Conservation (phyloP, 2,329 filamentous ascomycete species). For the Aspergillaceae sp. region DNA sequence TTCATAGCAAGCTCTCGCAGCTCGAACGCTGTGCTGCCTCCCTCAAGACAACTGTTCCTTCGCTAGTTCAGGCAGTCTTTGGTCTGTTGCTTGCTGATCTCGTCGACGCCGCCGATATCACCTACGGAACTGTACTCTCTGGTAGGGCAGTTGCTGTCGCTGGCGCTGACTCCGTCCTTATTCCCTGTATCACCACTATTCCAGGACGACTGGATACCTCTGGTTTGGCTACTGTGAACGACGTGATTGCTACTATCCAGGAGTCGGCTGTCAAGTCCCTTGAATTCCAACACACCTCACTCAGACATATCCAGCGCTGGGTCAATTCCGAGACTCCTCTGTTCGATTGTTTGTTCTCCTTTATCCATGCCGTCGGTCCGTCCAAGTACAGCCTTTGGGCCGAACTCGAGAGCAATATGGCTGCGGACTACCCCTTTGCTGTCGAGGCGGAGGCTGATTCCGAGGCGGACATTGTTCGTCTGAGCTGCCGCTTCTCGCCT, state of each 20-base stretch:
- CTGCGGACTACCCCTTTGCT: constrained; percentile 28
- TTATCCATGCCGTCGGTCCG: constrained; percentile 12
- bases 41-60: constrained; percentile 23
- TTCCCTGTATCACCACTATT: constrained; percentile 31
- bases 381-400: constrained; percentile 16
- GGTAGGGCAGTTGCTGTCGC: constrained; percentile 24
- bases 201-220: constrained; percentile 24
- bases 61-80: constrained; percentile 26
- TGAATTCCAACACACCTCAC: constrained; percentile 28
- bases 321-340: constrained; percentile 21
- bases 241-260: constrained; percentile 16
- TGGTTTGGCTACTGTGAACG: constrained; percentile 12
- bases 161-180: constrained; percentile 23
- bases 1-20: constrained; percentile 14
- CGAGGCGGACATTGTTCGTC: constrained; percentile 12
- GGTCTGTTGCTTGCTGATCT: constrained; percentile 25
- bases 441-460: constrained; percentile 25
- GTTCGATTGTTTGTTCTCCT: constrained; percentile 30
- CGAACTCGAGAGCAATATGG: constrained; percentile 26
- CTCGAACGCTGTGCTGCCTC: constrained; percentile 18
- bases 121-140: constrained; percentile 27
- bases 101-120: constrained; percentile 19
- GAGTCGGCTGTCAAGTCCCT: constrained; percentile 19
- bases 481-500: constrained; percentile 18
- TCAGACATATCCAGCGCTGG: constrained; percentile 30